Percentiles rank a stretch among this genome's conserved stretches.
Conservation (phyloP, 805 yeast species). For the Priceomyces fermenticarens region DNA sequence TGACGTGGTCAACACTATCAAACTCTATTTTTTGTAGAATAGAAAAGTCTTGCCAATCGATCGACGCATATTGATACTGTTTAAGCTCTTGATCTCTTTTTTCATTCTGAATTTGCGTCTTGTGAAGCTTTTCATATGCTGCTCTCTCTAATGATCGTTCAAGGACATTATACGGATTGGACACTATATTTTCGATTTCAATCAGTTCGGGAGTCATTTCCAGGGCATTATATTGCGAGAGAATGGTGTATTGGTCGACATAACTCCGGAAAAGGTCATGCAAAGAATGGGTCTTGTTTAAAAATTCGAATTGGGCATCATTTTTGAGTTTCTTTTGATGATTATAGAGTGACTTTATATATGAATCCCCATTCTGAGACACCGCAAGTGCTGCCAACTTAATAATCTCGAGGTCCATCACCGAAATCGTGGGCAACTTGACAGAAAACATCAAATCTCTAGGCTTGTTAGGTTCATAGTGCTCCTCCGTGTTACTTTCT, state of each 20-base stretch:
- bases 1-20: constrained; percentile 55
- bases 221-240: constrained; percentile 15
- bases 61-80: constrained; percentile 59
- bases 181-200: constrained; percentile 10
- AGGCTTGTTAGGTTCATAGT: constrained; percentile 11
- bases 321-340: constrained; percentile 37
- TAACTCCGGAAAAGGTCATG: constrained; percentile 48
- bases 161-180: constrained; percentile 34
- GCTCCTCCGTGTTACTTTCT: constrained; percentile 4
- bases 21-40: constrained; percentile 69
- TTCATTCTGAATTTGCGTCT: constrained; percentile 26
- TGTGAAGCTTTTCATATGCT: constrained; percentile 41
- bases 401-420: constrained; percentile 64
- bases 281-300: constrained; percentile 58
- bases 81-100: constrained; percentile 33
- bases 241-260: constrained; percentile 51
- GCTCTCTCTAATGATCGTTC: constrained; percentile 55
- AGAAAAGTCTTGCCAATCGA: constrained; percentile 85
- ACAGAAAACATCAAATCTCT: constrained; percentile 21
- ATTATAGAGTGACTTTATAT: constrained; percentile 27
- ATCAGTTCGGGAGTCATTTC: constrained; percentile 8
- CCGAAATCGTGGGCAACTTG: constrained; percentile 43
- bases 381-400: constrained; percentile 69
- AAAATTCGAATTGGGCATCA: constrained; percentile 64
- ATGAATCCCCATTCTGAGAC: constrained; percentile 55